Evolutionary conservation across 345 rosid species (phyloP), one percentile per base, ranked within the genome.

Genomic region (Arabis hirsuta): DNA sequence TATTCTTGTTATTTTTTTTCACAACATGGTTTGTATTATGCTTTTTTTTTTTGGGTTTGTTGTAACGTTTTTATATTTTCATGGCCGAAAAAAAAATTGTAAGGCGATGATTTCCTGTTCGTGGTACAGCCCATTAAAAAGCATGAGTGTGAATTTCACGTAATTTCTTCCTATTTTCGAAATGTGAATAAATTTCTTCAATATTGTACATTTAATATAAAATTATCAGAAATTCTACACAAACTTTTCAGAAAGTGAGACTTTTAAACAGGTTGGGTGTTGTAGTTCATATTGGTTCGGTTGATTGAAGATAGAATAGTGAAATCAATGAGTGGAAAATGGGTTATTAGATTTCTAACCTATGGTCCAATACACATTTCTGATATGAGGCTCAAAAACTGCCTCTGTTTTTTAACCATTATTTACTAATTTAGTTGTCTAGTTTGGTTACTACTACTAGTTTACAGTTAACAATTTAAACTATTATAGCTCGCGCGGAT

Each of bases 391-490:
- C 60, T 42, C 26, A 14, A 60, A 53, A 44, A 16, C 7, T 13
- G 62, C 31, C 41, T 26, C 71, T 24, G 70, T 12, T 55, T 46
- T 34, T 16, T 47, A 27, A 12, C 52, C 54, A 41, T 66, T 57
- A 57, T 10, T 48, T 2, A 73, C 53, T 20, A 58, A 26, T 73
- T 66, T 66, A 34, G 57, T 34, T 9, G 62, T 74, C 31, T 32
- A 29, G 29, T 59, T 52, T 67, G 22, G 50, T 26, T 69, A 31
- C 20, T 12, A 44, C 19, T 65, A 24, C 9, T 9, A 52, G 60
- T 22, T 65, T 57, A 66, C 72, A 59, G 4, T 74, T 64, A 65
- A 65, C 42, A 41, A 63, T 32, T 66, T 20, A 6, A 41, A 58
- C 43, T 51, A 7, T 10, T 12, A 29, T 52, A 39, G n/a, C 52